phyloP scores from a whole-genome alignment of 139 green algal species.

The Limnomonas spitsbergensis region DNA sequence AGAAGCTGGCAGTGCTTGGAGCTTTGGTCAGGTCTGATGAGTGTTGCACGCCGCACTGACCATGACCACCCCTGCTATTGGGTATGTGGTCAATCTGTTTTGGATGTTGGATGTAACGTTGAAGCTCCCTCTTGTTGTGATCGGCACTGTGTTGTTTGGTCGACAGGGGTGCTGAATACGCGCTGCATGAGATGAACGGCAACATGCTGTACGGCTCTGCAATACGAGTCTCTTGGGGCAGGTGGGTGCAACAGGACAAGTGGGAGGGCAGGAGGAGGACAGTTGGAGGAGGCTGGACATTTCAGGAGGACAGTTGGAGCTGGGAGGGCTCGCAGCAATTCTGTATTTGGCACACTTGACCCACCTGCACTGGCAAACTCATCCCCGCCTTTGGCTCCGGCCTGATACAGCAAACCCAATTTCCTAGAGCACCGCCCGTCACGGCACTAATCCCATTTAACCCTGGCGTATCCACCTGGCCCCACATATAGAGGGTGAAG shows the following conservation, averaged over 20 bases:
- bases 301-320: not conserved
- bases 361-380: not conserved
- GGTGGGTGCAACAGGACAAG: not conserved
- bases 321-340: not conserved
- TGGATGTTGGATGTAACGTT: not conserved
- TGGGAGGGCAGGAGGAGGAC: not conserved
- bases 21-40: no score
- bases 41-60: no score
- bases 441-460: no score
- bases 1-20: no score
- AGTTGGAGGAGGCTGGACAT: not conserved
- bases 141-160: slow-evolving; percentile 6
- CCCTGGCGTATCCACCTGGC: no score
- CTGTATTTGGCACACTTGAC: not conserved
- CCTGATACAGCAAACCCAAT: no score
- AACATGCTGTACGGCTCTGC: slow-evolving; percentile 52
- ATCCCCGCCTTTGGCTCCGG: no score
- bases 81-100: not conserved
- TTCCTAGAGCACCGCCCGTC: no score
- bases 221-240: slow-evolving; percentile 70
- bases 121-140: not conserved
- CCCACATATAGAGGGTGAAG: no score
- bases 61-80: not conserved
- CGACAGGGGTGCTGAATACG: slow-evolving; percentile 58
- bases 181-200: slow-evolving; percentile 74